These are phyloP conservation scores for Serendipita vermifera DNA, from an alignment of 768 basidiomycete species.

Conservation along the genomic window DNA sequence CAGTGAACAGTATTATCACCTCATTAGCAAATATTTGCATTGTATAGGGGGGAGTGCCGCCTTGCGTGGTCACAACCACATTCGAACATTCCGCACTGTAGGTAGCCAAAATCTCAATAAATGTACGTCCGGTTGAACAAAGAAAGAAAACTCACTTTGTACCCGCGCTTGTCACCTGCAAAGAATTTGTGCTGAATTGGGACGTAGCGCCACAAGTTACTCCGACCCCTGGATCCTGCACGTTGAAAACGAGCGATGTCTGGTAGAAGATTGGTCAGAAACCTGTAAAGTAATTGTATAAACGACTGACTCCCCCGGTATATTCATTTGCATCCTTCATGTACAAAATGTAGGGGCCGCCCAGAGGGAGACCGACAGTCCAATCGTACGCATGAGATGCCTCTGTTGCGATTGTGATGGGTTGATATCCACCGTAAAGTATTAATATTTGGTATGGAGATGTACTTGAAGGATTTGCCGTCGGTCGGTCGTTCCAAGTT, in stretches of 20 bases:
- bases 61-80: neutral
- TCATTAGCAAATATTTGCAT: neutral
- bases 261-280: neutral
- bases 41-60: neutral
- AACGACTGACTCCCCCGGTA: constrained; percentile 2
- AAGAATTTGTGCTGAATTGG: neutral
- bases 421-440: neutral
- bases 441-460: neutral
- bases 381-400: neutral
- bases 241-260: constrained; percentile 7
- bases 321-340: constrained; percentile 7
- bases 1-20: neutral
- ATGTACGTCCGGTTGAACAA: neutral
- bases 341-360: neutral
- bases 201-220: neutral
- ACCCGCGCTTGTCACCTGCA: neutral
- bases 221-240: neutral
- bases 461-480: neutral
- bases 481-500: neutral
- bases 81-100: constrained; percentile 8
- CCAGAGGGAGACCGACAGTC: neutral
- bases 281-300: neutral
- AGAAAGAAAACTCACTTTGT: neutral
- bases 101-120: neutral
- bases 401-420: neutral